Conservation (phyloP, 1,284 basidiomycete species). For the Polyporus tsugae region DNA sequence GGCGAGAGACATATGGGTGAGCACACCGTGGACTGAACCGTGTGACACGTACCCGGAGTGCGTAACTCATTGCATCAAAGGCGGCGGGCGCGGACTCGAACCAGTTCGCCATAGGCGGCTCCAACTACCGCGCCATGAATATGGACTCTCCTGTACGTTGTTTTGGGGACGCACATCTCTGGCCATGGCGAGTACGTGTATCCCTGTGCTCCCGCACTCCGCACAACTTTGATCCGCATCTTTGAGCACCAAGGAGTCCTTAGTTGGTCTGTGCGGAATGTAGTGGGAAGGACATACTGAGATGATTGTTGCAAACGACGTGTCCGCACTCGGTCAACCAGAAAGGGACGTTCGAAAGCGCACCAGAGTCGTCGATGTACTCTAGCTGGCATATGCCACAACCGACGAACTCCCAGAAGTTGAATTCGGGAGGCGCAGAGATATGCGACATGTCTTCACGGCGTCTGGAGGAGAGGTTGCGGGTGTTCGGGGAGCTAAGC, state of each 20-base stretch:
- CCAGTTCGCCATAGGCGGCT: conserved; percentile 80
- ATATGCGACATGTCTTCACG: conserved; percentile 27
- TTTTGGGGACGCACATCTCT: conserved; percentile 59
- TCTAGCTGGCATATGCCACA: conserved; percentile 74
- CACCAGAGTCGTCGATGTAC: conserved; percentile 57
- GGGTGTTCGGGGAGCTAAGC: conserved; percentile 1
- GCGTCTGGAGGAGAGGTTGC: background rate
- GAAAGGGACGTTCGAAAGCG: conserved; percentile 69
- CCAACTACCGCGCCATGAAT: conserved; percentile 58
- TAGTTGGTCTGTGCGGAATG: conserved; percentile 9
- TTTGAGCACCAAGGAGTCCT: conserved; percentile 39
- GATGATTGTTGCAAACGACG: conserved; percentile 81
- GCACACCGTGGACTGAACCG: background rate
- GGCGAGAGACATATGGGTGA: background rate
- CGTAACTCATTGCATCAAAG: conserved; percentile 68
- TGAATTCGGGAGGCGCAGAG: conserved; percentile 46
- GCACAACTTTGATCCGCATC: conserved; percentile 76
- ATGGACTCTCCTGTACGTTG: background rate
- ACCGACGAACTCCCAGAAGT: conserved; percentile 82
- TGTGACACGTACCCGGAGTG: conserved; percentile 62
- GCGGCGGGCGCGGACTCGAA: conserved; percentile 69
- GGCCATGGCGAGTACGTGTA: conserved; percentile 76
- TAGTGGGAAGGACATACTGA: conserved; percentile 61
- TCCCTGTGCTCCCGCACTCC: conserved; percentile 65
- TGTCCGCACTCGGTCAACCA: conserved; percentile 88